Evolutionary conservation across 192 early-diverging fungal species (phyloP).

Genomic region (Oehlia diaphana): DNA sequence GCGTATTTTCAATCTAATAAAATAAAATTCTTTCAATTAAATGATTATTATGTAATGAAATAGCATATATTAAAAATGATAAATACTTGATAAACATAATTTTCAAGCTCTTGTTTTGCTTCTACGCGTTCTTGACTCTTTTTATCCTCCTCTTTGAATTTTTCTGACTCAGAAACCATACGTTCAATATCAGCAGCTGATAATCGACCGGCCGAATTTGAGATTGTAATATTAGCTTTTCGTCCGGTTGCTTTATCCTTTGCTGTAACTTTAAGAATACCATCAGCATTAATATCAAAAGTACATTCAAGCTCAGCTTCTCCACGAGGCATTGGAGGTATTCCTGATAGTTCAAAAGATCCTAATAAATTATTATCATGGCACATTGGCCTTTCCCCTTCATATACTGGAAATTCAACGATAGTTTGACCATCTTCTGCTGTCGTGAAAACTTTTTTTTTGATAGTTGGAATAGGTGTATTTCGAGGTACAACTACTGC

Average conservation of each 20-base stretch:
- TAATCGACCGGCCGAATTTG: constrained; percentile 90
- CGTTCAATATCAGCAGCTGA: constrained; percentile 90
- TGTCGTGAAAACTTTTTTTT: constrained; percentile 82
- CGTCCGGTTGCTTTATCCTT: constrained; percentile 90
- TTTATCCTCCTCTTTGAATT: constrained; percentile 79
- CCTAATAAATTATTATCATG: constrained; percentile 91
- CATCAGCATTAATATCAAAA: constrained; percentile 85
- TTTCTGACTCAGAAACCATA: constrained; percentile 90
- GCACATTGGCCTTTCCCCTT: constrained; percentile 87
- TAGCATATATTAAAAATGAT: neutral
- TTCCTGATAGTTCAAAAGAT: constrained; percentile 78
- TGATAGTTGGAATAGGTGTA: constrained; percentile 79
- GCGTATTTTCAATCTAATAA: constrained; percentile 56
- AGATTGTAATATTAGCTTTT: constrained; percentile 92
- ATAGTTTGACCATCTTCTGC: constrained; percentile 81
- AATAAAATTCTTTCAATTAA: neutral
- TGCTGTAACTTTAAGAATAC: constrained; percentile 88
- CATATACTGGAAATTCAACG: constrained; percentile 83
- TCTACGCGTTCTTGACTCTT: constrained; percentile 68
- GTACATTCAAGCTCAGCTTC: constrained; percentile 79
- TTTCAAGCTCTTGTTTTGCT: constrained; percentile 82
- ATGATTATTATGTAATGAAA: neutral
- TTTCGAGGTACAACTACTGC: constrained; percentile 81
- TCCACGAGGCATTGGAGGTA: constrained; percentile 77
- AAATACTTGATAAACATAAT: constrained; percentile 65